These are phyloP conservation scores for Fomitopsis pulvina DNA, from an alignment of 768 basidiomycete species.

Conservation along the genomic window DNA sequence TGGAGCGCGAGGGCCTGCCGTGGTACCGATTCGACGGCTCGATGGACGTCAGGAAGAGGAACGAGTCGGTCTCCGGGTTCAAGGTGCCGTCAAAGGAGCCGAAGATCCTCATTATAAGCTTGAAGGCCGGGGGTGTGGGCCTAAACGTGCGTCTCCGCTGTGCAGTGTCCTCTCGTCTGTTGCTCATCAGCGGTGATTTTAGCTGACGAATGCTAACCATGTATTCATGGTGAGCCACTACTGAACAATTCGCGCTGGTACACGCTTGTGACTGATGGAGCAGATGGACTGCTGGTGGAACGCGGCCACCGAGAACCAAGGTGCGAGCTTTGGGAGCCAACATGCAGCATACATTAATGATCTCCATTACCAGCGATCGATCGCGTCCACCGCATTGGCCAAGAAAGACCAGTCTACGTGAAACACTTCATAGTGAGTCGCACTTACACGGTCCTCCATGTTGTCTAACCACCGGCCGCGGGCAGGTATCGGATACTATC, in stretches of 20 bases:
- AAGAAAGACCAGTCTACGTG: conserved; percentile 76
- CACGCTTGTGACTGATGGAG: neutral
- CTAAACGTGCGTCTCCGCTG: conserved; percentile 52
- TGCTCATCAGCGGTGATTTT: neutral
- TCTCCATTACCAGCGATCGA: conserved; percentile 54
- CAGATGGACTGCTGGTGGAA: conserved; percentile 97
- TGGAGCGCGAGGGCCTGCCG: conserved; percentile 62
- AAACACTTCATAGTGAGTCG: conserved; percentile 75
- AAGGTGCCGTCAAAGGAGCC: conserved; percentile 60
- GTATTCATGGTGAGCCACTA: conserved; percentile 67
- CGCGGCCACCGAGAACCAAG: conserved; percentile 76
- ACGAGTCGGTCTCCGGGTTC: conserved; percentile 72
- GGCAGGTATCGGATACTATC: conserved; percentile 64
- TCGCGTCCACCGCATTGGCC: conserved; percentile 80
- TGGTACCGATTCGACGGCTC: conserved; percentile 87
- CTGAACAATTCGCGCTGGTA: neutral
- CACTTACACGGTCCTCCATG: neutral
- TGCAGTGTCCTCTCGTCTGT: conserved; percentile 2
- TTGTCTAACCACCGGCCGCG: neutral
- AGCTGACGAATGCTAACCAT: conserved; percentile 77
- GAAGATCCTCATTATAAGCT: conserved; percentile 69
- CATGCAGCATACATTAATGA: no score
- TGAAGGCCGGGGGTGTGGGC: conserved; percentile 92
- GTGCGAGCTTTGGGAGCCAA: conserved; percentile 23
- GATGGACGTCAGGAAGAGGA: conserved; percentile 82